Evolutionary conservation across 129 eudicot species (phyloP), one percentile per base, ranked within the genome.

Genomic region (Flaveria brownii): DNA sequence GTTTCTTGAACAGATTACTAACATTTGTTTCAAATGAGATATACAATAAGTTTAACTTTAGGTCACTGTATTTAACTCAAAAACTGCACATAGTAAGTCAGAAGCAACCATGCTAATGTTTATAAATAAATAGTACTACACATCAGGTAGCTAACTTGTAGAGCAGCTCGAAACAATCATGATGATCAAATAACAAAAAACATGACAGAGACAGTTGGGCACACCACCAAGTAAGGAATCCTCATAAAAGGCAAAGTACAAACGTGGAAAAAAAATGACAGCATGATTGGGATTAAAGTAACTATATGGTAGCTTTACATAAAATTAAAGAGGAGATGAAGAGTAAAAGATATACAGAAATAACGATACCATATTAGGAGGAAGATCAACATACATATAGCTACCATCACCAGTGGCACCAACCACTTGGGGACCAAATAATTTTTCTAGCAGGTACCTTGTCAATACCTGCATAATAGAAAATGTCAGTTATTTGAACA

Each of bases 331-430:
- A 64, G 17, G 71, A 26, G 72, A 5, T 75, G 6, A 74, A 41
- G 76, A 43, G 20, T 5, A 75, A 69, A 55, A 47, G 66, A 70
- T 67, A 80, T 66, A 78, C 72, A 78, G 85, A 75, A 81, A 78
- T 80, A 80, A 73, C 56, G 75, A 70, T 69, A 93, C 98, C 97
- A 94, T 91, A 73, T 94, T 94, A 47, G 97, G 87, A 74, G 96
- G 92, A 79, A 94, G 97, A 79, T 94, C 98, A 60, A 81, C 85
- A 75, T 94, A 94, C 82, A 94, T 85, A 68, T 78, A 85, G 84
- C 90, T 91, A 26, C 54, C 17, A 75, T 91, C 90, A 78, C 90
- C 84, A 15, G 98, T 91, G 15, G 91, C 93, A 47, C 88, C 90
- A 76, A 84, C 57, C 8, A 70, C 87, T 36, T 71, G 84, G 20